phyloP scores from a whole-genome alignment of 2,329 filamentous ascomycete genomes.

The Falciphora oryzae region DNA sequence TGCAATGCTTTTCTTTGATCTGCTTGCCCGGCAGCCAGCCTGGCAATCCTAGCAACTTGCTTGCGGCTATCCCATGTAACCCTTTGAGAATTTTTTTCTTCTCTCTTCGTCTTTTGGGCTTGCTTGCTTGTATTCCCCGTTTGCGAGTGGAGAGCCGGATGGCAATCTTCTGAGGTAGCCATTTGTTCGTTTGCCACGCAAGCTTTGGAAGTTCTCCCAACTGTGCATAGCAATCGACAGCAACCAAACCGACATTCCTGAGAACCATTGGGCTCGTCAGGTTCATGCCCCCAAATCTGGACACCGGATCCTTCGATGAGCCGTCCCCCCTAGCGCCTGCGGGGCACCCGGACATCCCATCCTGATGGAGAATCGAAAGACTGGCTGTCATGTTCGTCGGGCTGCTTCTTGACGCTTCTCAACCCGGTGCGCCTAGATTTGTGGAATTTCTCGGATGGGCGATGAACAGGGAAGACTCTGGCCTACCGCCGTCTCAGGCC shows the following conservation, averaged over 20 bases:
- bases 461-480: background rate
- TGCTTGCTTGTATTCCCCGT: background rate
- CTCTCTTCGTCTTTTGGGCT: background rate
- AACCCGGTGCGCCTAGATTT: background rate
- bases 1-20: background rate
- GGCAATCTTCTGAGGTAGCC: background rate
- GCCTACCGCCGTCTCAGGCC: background rate
- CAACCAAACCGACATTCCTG: background rate
- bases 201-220: background rate
- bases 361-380: background rate
- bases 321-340: background rate
- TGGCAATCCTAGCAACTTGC: background rate
- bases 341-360: background rate
- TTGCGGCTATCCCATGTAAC: background rate
- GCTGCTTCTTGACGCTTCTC: background rate
- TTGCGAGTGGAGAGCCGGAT: background rate
- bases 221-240: background rate
- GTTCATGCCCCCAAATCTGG: background rate
- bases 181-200: background rate
- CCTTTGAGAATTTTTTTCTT: background rate
- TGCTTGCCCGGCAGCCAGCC: background rate
- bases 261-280: background rate
- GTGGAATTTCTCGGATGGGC: background rate
- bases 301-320: background rate
- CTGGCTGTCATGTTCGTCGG: background rate